Base-by-base conservation (phyloP, 305 asterid genomes). In the Withania somnifera region DNA sequence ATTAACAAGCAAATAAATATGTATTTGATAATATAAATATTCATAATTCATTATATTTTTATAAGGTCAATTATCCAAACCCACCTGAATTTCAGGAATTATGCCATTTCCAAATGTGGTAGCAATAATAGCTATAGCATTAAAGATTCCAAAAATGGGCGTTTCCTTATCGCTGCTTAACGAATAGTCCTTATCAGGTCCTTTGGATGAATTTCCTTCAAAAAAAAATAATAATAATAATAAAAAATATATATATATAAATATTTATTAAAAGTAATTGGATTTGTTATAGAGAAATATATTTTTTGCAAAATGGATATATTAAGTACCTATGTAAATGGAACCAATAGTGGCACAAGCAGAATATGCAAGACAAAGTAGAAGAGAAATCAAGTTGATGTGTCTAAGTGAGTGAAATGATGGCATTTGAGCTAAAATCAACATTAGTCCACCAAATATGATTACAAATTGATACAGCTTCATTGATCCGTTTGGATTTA, bases 31-130 rank as follows among this genome's bases (percentile, higher is more conserved):
- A 30, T 30, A 30, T 30, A 3, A 3, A 30, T 3, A 30, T 30
- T 30, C 34, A 30, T 30, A n/a, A n/a, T n/a, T n/a, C n/a, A n/a
- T n/a, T n/a, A n/a, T n/a, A n/a, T n/a, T n/a, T n/a, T n/a, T 42
- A 42, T 42, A 42, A 36, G 2, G 13, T 42, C 9, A 3, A 13
- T 42, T 42, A 42, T 42, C 38, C 5, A 34, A 4, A 5, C 38
- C 38, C 5, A 92, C 98, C 97, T 94, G 98, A 81, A 95, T 94
- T 85, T 94, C 98, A 54, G 98, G 98, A 77, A 94, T 93, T 78
- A 95, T 95, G 50, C 98, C 99, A 83, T 94, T 95, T 83, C 99
- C 99, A 86, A 84, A 93, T 54, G 97, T 88, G 58, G 99, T 94
- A 86, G 99, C 98, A 76, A 95, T 88, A 26, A 95, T 93, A 83